Evolutionary conservation across 192 early-diverging fungal species (phyloP), one percentile per base, ranked within the genome.

Genomic region (Coemansia sp.): DNA sequence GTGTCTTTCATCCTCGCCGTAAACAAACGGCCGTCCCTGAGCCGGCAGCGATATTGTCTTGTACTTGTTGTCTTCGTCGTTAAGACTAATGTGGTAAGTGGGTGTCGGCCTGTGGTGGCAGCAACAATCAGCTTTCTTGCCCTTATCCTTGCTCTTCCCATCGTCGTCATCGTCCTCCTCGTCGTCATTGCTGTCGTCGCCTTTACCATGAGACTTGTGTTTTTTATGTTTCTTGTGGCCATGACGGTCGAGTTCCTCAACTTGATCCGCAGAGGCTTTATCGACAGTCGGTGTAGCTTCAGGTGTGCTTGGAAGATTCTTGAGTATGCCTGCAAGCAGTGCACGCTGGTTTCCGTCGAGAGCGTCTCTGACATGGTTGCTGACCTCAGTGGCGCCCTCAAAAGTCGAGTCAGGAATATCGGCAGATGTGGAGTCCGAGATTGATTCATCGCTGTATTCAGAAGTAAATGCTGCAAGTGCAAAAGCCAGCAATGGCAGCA

Each of bases 1-100:
- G 47, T 66, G 21, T 17, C 53, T 54, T 12, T 54, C 22, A 37
- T 71, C 71, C 6, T 73, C 66, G 16, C 63, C 67, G 12, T 79
- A 72, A 3, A 31, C n/a, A 38, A 59, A 72, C 7, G 75, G 75
- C 21, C 62, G 21, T 8, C 75, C 75, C 64, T 72, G 70, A 14
- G 70, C 63, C 10, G 75, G 75, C 12, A 78, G 65, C 58, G 70
- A 78, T 9, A 78, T 72, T 37, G 75, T 77, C 61, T 77, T 67
- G 62, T 54, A 77, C 37, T 59, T 65, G 26, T 59, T 29, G 21
- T 77, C 69, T 29, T 72, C 53, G 39, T 41, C 16, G 53, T 63
- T 43, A 9, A 77, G 23, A 23, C 59, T 65, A 26, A 77, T 65
- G 31, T 78, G 75, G 55, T 78, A 78, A n/a, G 75, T 78, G 1